Evolutionary conservation across 805 yeast species (phyloP), one percentile per base, ranked within the genome.

Genomic region (Kluyveromyces wickerhamii): DNA sequence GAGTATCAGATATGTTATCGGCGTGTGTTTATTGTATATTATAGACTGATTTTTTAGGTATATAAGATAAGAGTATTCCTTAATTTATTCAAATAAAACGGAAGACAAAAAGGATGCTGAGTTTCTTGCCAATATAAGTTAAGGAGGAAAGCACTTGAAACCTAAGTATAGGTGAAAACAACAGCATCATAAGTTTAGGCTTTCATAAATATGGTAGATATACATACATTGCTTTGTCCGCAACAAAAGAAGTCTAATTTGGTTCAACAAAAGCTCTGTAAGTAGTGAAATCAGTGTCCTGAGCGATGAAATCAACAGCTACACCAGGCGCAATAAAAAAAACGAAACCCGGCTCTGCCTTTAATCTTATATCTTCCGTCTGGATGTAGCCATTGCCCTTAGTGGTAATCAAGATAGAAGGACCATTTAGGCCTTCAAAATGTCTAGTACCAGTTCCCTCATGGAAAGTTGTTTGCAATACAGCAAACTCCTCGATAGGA

Each of bases 401-500:
- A 27, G 96, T 83, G 38, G 79, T 74, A 39, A 92, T 81, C 41
- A 87, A 58, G 46, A 92, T 79, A 32, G 95, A 83, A 45, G 98
- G 96, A 32, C 97, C 97, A 28, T 74, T 64, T 29, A 92, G 65
- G 5, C 67, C 76, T 35, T 75, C 72, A 48, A 79, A 71, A 23
- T 55, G 51, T 57, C 83, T 82, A 12, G 53, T 57, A 28, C 69
- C 72, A 8, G 67, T 54, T 7, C 45, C 42, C 26, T 62, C 56
- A 34, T 68, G 65, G 51, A 80, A 79, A 29, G 74, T 72, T 28
- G 89, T 79, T 63, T 84, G 87, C 52, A 92, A 69, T n/a, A 92
- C 96, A 4, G 95, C 71, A 53, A 92, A 92, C 67, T 92, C 99
- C 42, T 79, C 94, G 54, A 92, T 92, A 39, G 99, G 99, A 21